Percentiles rank a stretch among this genome's conserved stretches.
Conservation (phyloP, 75 land plant species). For the Cunninghamia lanceolata region DNA sequence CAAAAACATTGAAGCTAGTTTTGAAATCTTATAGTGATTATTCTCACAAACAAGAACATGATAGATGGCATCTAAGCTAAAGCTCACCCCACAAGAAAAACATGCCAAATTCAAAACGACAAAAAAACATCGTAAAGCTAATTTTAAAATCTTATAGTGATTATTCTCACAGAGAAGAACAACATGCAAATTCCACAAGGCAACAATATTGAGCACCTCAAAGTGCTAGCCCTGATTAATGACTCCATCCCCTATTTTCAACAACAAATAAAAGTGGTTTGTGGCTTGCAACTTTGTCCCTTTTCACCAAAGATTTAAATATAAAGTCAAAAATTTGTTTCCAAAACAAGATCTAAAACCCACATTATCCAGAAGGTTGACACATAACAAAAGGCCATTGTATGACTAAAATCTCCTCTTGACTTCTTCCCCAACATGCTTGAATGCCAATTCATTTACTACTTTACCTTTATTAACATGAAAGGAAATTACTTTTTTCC, state of each 20-base stretch:
- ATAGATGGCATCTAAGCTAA: no score
- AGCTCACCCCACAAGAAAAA: no score
- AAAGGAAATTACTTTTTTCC: background rate
- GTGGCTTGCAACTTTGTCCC: no score
- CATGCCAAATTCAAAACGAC: no score
- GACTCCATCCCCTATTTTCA: no score
- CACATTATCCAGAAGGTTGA: background rate
- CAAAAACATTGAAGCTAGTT: no score
- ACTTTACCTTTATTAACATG: background rate
- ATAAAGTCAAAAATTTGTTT: background rate
- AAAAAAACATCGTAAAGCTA: no score
- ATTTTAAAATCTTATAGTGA: constrained; percentile 61
- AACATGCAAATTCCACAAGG: constrained; percentile 87
- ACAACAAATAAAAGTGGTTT: background rate
- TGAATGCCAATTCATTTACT: background rate
- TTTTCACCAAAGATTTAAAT: no score
- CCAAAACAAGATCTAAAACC: background rate
- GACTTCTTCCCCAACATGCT: background rate
- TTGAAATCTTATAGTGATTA: no score
- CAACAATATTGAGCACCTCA: constrained; percentile 87
- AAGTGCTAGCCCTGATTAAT: constrained; percentile 93
- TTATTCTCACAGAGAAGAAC: constrained; percentile 92
- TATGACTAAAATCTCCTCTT: background rate
- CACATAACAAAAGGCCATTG: background rate
- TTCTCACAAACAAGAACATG: no score